Conservation (phyloP, 2,329 filamentous ascomycete genomes). For the Malbranchea cinnamomea region DNA sequence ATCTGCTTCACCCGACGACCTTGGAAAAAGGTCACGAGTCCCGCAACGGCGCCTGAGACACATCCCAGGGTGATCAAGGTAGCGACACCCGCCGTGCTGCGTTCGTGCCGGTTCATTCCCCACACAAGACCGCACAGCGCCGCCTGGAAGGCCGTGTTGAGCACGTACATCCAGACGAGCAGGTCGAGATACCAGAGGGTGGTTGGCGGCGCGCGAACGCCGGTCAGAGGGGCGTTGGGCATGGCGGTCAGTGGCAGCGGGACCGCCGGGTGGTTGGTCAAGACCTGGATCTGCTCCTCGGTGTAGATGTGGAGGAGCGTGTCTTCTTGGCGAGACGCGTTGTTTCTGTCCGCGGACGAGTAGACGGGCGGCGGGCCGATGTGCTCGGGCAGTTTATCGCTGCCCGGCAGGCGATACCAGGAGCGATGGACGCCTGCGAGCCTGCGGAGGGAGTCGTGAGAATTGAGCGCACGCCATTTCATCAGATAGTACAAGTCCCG, state of each 20-base stretch:
- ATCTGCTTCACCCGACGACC: conserved; percentile 56
- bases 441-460: conserved; percentile 44
- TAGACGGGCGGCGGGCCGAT: conserved; percentile 13
- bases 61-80: conserved; percentile 63
- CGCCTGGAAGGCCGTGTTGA: conserved; percentile 65
- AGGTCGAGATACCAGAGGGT: conserved; percentile 62
- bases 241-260: conserved; percentile 51
- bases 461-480: conserved; percentile 42
- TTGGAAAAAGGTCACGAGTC: conserved; percentile 55
- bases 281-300: conserved; percentile 38
- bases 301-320: conserved; percentile 7
- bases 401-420: conserved; percentile 62
- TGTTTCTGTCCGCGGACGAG: conserved; percentile 7
- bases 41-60: conserved; percentile 51
- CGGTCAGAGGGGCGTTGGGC: conserved; percentile 55
- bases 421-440: conserved; percentile 59
- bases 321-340: conserved; percentile 9
- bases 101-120: conserved; percentile 54
- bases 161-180: conserved; percentile 62
- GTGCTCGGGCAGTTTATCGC: conserved; percentile 38
- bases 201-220: conserved; percentile 52
- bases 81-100: conserved; percentile 69
- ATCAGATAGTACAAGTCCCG: conserved; percentile 63
- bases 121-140: conserved; percentile 70
- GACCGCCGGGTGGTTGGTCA: conserved; percentile 36